A percentile compares a stretch with the other conserved stretches of the same genome.
Evolutionary conservation across 2,329 filamentous ascomycete species (phyloP).

Genomic region (Cladosporium sp.): DNA sequence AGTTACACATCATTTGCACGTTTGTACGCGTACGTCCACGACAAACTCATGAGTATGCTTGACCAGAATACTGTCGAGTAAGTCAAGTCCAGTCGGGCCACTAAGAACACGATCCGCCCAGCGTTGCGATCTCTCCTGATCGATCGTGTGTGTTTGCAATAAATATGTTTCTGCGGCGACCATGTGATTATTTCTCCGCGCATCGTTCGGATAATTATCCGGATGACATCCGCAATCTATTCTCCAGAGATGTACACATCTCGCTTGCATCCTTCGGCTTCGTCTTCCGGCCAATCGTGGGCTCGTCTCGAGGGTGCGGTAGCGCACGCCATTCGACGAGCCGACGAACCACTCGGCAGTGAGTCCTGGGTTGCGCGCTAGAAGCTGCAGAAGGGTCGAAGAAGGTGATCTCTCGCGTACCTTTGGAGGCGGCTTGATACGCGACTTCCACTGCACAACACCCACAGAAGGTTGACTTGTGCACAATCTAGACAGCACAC

Average conservation of each 20-base stretch:
- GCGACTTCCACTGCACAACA: not conserved
- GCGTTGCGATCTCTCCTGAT: not conserved
- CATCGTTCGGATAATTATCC: conserved; percentile 14
- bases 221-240: not conserved
- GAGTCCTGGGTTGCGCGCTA: not conserved
- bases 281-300: not conserved
- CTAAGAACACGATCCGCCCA: not conserved
- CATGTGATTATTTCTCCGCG: not conserved
- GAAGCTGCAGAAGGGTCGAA: conserved; percentile 12
- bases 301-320: not conserved
- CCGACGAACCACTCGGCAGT: conserved; percentile 8
- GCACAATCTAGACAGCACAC: not conserved
- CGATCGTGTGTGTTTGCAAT: not conserved
- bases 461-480: not conserved
- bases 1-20: not conserved
- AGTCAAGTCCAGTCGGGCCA: not conserved
- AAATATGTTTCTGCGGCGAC: not conserved
- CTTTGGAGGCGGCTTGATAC: not conserved
- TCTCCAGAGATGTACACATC: not conserved
- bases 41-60: not conserved
- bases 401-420: conserved; percentile 11
- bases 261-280: conserved; percentile 3
- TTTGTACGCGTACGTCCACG: not conserved
- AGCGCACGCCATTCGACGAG: not conserved
- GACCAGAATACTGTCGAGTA: not conserved